phyloP scores from a whole-genome alignment of 1,139 yeast genomes.

The Blastobotrys arbuscula region DNA sequence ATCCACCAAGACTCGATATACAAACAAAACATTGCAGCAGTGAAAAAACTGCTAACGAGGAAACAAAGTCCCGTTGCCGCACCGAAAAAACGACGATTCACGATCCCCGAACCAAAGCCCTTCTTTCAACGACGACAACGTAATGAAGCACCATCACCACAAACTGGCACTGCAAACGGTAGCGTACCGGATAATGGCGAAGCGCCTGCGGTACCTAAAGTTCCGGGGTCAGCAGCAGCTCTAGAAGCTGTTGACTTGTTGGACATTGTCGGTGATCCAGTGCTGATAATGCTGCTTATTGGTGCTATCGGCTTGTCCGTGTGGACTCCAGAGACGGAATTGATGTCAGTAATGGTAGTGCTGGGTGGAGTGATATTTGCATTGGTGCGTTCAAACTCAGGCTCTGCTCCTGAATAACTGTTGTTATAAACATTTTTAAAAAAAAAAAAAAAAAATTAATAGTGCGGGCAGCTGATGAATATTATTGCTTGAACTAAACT shows the following conservation, averaged over 20 bases:
- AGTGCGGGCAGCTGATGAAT: too few relatives aligned
- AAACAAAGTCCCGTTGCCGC: too few relatives aligned
- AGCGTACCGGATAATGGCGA: too few relatives aligned
- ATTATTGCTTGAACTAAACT: too few relatives aligned
- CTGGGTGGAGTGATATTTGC: background rate
- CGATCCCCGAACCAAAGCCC: constrained; percentile 2
- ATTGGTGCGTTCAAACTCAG: background rate
- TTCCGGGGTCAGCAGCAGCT: background rate
- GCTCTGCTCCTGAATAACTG: too few relatives aligned
- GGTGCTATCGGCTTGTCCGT: constrained; percentile 1
- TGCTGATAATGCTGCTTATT: background rate
- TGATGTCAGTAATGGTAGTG: constrained; percentile 1
- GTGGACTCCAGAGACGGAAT: constrained; percentile 3
- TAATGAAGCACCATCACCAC: background rate
- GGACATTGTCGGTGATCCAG: background rate
- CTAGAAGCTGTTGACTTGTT: too few relatives aligned
- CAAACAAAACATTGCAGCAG: background rate
- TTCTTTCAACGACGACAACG: background rate
- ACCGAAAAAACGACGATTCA: background rate
- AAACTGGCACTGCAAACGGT: background rate
- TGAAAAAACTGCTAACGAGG: background rate
- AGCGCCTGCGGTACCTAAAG: background rate
- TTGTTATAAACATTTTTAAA: too few relatives aligned
- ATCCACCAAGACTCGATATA: constrained; percentile 1
- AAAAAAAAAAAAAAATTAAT: too few relatives aligned